Base-by-base conservation (phyloP, 176 grass and related monocot species). In the Poa annua region DNA sequence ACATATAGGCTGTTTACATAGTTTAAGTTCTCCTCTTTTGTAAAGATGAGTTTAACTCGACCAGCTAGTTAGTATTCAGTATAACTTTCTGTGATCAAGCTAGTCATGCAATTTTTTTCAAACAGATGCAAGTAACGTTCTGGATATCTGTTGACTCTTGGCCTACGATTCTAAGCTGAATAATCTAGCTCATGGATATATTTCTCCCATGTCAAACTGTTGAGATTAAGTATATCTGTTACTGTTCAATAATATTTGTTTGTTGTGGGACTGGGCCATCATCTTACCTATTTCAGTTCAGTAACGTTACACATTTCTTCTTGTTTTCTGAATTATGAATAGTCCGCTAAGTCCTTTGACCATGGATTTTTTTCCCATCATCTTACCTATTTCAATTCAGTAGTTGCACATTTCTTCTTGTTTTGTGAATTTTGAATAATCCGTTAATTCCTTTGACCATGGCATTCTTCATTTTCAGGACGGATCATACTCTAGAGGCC, bases 401-500 rank as follows among this genome's bases (percentile, higher is more conserved):
- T 67, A 76, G 33, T 25, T 34, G 38, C 22, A 3, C 8, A 20
- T 77, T 33, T 88, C 3, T 83, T 87, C 21, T 81, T 81, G 22
- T 62, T 63, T 34, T 20, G 8, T 74, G 45, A 74, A 33, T 74
- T 79, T 45, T n/a, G 47, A 76, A 57, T 63, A 70, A 19, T 16
- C 16, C 39, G 67, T 49, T 82, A 78, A 78, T 65, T 39, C 42
- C 24, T 68, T 83, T 71, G 53, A 17, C 33, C 47, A 53, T 41
- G 70, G 4, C 41, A 41, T 48, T 20, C 24, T 61, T 60, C 39
- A 44, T 91, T 92, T 91, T 78, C 89, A 99, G 96, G 96, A 99
- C 72, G 96, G 96, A 77, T 94, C 96, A 48, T 99, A 99, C 84
- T 99, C 93, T 78, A 94, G 91, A 96, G 96, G 96, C 65, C 91